These are phyloP conservation scores for Cryptosporidium canis DNA, from an alignment of 169 alveolate species.

Conservation along the genomic window DNA sequence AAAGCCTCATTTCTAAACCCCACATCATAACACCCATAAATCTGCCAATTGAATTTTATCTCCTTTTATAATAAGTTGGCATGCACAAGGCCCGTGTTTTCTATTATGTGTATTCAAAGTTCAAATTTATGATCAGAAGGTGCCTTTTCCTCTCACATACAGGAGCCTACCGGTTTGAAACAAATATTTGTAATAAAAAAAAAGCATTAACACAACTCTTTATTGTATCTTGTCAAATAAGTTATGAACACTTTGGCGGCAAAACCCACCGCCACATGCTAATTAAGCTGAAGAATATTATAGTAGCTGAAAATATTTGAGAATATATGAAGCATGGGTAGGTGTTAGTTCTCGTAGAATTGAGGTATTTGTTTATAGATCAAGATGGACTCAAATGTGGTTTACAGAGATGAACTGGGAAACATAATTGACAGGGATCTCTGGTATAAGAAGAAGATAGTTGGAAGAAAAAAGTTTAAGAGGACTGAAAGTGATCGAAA, in stretches of 20 bases:
- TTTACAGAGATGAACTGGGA: conserved; percentile 28
- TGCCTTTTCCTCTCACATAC: too few species aligned
- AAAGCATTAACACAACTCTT: too few species aligned
- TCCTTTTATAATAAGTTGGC: not conserved
- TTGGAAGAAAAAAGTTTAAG: not conserved
- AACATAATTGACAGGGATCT: conserved; percentile 10
- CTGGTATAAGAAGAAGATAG: conserved; percentile 31
- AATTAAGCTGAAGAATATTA: not conserved
- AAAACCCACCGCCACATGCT: not conserved
- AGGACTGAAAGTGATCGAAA: not conserved
- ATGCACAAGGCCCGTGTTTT: too few species aligned
- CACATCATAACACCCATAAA: not conserved
- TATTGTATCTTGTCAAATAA: not conserved
- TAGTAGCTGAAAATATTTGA: not conserved
- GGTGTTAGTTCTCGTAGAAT: not conserved
- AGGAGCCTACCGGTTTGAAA: too few species aligned
- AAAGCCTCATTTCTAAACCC: not conserved
- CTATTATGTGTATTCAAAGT: too few species aligned
- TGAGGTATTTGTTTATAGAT: not conserved
- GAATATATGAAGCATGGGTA: not conserved
- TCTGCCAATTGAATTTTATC: not conserved
- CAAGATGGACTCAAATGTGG: not conserved
- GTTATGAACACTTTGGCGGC: not conserved
- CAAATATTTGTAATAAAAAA: not conserved
- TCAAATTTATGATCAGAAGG: too few species aligned